phyloP scores from a whole-genome alignment of 495 filamentous ascomycete species.

The Staphylotrichum tortipilum region DNA sequence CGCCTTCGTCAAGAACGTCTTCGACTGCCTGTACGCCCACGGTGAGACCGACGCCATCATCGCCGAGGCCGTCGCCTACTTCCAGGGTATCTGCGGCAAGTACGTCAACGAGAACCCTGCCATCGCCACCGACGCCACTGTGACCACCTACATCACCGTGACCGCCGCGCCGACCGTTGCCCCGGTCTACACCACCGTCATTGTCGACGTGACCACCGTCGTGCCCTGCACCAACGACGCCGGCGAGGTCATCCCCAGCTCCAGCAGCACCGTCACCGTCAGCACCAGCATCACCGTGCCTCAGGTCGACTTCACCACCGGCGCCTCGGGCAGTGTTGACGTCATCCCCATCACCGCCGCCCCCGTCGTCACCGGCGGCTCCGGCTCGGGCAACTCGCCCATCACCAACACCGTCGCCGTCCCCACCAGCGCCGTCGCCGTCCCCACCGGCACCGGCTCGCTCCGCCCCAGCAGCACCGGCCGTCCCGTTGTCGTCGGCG shows the following conservation, averaged over 20 bases:
- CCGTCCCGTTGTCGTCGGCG: slow-evolving; percentile 25
- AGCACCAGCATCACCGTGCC: slow-evolving; percentile 60
- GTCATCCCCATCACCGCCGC: slow-evolving; percentile 33
- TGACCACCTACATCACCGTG: slow-evolving; percentile 50
- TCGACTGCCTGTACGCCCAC: slow-evolving; percentile 72
- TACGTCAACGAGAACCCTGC: slow-evolving; percentile 71
- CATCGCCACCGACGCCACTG: slow-evolving; percentile 59
- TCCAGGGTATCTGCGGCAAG: slow-evolving; percentile 82
- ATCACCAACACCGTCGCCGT: slow-evolving; percentile 41
- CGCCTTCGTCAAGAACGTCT: slow-evolving; percentile 70
- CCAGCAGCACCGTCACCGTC: slow-evolving; percentile 45
- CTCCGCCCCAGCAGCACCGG: slow-evolving; percentile 21
- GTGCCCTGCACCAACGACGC: slow-evolving; percentile 44
- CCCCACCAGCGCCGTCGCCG: slow-evolving; percentile 23
- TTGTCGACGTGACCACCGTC: slow-evolving; percentile 42
- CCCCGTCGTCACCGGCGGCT: slow-evolving; percentile 35
- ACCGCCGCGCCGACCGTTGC: slow-evolving; percentile 39
- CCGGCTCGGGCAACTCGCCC: slow-evolving; percentile 20
- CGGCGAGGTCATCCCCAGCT: slow-evolving; percentile 42
- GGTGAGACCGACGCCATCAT: slow-evolving; percentile 58
- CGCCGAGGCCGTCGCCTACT: slow-evolving; percentile 65
- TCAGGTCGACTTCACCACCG: slow-evolving; percentile 63
- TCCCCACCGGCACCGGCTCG: slow-evolving; percentile 24
- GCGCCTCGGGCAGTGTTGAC: slow-evolving; percentile 34
- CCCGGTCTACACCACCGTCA: slow-evolving; percentile 53